Conservation (phyloP, 768 basidiomycete genomes). For the Phlebiopsis gigantea region DNA sequence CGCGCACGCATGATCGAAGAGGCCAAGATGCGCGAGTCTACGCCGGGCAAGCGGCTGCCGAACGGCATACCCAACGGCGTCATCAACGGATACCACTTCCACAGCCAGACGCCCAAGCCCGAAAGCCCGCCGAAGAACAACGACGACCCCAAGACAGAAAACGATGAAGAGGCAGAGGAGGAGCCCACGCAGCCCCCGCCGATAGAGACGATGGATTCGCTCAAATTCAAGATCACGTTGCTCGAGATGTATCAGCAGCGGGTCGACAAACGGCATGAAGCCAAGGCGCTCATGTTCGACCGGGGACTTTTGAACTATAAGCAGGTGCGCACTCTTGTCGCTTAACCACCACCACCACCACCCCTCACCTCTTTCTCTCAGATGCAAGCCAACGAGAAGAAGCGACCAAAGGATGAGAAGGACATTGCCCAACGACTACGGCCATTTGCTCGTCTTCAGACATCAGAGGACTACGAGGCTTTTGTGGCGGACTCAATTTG, state of each 20-base stretch:
- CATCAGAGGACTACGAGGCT: conserved; percentile 84
- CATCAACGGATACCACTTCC: conserved; percentile 21
- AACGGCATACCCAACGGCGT: conserved; percentile 30
- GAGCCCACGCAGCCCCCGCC: conserved; percentile 70
- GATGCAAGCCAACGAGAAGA: conserved; percentile 92
- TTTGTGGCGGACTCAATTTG: conserved; percentile 88
- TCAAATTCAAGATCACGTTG: conserved; percentile 83
- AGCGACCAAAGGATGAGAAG: conserved; percentile 83
- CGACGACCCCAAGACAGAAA: conserved; percentile 41
- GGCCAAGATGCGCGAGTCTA: conserved; percentile 23
- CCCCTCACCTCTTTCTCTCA: conserved; percentile 28
- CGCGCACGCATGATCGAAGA: conserved; percentile 37
- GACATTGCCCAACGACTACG: conserved; percentile 87
- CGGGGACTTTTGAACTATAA: conserved; percentile 90
- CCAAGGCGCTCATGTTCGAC: conserved; percentile 88
- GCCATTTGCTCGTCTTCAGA: conserved; percentile 87
- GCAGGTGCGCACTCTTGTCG: conserved; percentile 53
- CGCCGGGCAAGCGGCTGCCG: conserved; percentile 25
- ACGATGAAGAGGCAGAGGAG: conserved; percentile 56
- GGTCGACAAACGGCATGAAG: conserved; percentile 77
- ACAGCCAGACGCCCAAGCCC: conserved; percentile 22
- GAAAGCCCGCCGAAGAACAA: conserved; percentile 32
- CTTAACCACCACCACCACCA: background rate
- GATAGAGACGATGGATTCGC: conserved; percentile 77
- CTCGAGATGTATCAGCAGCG: conserved; percentile 90